A percentile compares a stretch with the other conserved stretches of the same genome.
Evolutionary conservation across 768 basidiomycete species (phyloP).

Genomic region (Auriscalpium orientale): DNA sequence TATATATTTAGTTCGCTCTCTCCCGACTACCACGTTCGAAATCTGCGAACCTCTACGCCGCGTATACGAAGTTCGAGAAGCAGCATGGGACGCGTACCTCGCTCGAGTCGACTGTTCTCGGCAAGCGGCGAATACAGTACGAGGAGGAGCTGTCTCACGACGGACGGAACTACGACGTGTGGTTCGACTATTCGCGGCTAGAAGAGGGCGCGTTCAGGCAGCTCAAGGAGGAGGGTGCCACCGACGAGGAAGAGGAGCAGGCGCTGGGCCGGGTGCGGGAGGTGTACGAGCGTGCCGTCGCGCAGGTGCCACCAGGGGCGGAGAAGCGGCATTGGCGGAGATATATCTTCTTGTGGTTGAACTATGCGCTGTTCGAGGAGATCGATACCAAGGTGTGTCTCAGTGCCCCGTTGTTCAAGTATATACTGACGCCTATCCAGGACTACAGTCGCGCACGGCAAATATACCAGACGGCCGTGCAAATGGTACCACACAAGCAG

Average conservation of each 20-base stretch:
- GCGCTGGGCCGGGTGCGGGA: conserved; percentile 71
- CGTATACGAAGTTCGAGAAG: conserved; percentile 97
- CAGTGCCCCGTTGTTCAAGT: background rate
- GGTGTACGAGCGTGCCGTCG: conserved; percentile 91
- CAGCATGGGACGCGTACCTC: conserved; percentile 87
- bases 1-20: conserved; percentile 72
- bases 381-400: conserved; percentile 77
- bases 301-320: conserved; percentile 88
- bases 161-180: conserved; percentile 91
- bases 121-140: conserved; percentile 97
- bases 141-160: conserved; percentile 93
- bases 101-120: conserved; percentile 89
- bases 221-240: conserved; percentile 66
- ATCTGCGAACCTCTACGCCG: conserved; percentile 78
- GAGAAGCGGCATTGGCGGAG: conserved; percentile 91
- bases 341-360: conserved; percentile 88
- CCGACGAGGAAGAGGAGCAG: conserved; percentile 59
- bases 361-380: conserved; percentile 96
- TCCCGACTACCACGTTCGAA: conserved; percentile 88
- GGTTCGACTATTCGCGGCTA: conserved; percentile 93
- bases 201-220: conserved; percentile 85
- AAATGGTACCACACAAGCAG: conserved; percentile 88
- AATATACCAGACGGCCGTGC: conserved; percentile 85
- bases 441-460: conserved; percentile 82
- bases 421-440: conserved; percentile 28